phyloP scores from a whole-genome alignment of 2,329 filamentous ascomycete genomes.

The Colletotrichum scovillei region DNA sequence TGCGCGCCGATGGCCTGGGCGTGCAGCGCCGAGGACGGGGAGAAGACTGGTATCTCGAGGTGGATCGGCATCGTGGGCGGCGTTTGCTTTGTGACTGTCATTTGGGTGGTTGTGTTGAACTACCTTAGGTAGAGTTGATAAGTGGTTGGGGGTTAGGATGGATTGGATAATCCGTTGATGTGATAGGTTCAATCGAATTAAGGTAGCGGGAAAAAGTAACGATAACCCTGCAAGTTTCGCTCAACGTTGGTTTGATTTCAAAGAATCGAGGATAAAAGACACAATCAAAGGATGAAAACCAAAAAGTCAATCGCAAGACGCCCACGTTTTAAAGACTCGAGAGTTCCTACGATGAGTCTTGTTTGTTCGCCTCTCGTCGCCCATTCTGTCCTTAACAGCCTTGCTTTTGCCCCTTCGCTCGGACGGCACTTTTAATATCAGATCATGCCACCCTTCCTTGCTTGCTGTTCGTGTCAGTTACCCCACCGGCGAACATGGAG shows the following conservation, averaged over 20 bases:
- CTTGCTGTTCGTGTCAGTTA: conserved; percentile 1
- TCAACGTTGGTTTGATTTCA: background rate
- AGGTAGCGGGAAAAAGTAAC: background rate
- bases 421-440: conserved; percentile 13
- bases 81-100: background rate
- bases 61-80: conserved; percentile 39
- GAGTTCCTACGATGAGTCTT: background rate
- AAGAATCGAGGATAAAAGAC: no score
- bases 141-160: no score
- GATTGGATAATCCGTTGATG: background rate
- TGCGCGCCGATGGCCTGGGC: conserved; percentile 57
- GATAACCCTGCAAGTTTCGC: background rate
- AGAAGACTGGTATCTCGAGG: conserved; percentile 68
- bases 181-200: background rate
- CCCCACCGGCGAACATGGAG: conserved; percentile 18
- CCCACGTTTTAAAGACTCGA: background rate
- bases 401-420: background rate
- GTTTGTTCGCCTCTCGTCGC: background rate
- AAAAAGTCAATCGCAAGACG: background rate
- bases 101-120: background rate
- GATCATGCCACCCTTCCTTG: conserved; percentile 24
- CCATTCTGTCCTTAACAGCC: background rate
- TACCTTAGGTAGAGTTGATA: no score
- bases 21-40: conserved; percentile 49
- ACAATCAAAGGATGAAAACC: no score